Base-by-base conservation (phyloP, 2,329 filamentous ascomycete species). In the Penicillium sp. region DNA sequence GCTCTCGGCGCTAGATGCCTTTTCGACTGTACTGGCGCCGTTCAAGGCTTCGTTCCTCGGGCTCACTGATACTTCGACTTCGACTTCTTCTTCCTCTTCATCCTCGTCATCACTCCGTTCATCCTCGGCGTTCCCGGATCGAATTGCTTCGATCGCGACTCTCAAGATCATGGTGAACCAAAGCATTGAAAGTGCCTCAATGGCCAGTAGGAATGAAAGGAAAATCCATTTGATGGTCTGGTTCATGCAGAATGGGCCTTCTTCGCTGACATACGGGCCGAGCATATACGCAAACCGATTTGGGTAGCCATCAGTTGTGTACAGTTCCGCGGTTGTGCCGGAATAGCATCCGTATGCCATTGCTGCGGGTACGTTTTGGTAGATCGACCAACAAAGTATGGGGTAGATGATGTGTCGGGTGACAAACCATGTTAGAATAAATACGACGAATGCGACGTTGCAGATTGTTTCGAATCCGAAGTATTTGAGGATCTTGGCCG, bases 401-500 rank as follows among this genome's bases (percentile, higher is more conserved):
- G 86, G 77, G 76, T 92, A 97, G 61, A 91, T 77, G 55, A 93
- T 76, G 71, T 99, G 94, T 52, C 94, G 89, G 26, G 88, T 84
- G 52, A 89, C 68, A 61, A 97, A 81, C 94, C 94, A 99, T 52
- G 85, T 84, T 16, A 90, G 66, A 75, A 97, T 88, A 74, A 97
- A 97, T 24, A 93, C 70, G 38, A 85, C 92, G 68, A 97, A 97
- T 50, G 86, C 83, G 60, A 86, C 75, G 69, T 97, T 94, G 78
- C 92, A 97, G 54, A 87, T 74, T 3, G 77, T 86, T 60, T 85
- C 84, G 73, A 83, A 91, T 60, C 88, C 88, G 52, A 91, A 78
- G 71, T 97, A 99, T 72, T 96, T 97, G 64, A 97, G 83, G 66
- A 92, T 90, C 74, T 99, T 99, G 64, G 94, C 94, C 28, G 86